Evolutionary conservation across 805 yeast species (phyloP), one percentile per base, ranked within the genome.

Genomic region (Zygoascus ofunaensis): DNA sequence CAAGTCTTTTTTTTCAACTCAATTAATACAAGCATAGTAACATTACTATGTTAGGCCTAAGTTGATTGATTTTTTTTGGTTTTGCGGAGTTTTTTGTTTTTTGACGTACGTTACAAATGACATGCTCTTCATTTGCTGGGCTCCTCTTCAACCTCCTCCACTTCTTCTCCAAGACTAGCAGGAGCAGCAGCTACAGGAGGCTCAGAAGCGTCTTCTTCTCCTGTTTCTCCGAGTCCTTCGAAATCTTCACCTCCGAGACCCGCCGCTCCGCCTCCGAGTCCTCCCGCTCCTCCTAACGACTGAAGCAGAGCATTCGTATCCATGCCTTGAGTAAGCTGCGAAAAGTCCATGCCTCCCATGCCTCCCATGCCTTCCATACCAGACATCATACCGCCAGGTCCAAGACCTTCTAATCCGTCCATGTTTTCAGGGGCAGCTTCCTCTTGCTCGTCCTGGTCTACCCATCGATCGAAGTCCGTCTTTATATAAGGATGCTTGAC

Each of bases 401-500:
- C 12, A 26, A 8, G 7, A 50, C 64, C 76, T 20, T 66, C 21
- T 15, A 12, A 14, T 5, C 32, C 41, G 5, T 23, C 8, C 10
- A 32, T 33, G 20, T 20, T 33, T n/a, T 35, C 43, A 14, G 28
- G 32, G 15, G 18, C 73, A 35, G 72, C 81, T 47, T 79, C 89
- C 34, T 86, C 87, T 67, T 90, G 98, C 67, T 90, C 98, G 61
- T 90, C 98, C 70, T 90, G 97, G 61, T 90, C 98, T 34, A 85
- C 95, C 98, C 98, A 90, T 65, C 81, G 85, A 69, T 89, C 95
- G 60, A 90, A 90, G 61, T 90, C 97, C 12, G 98, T 90, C 71
- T 85, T 84, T 61, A 90, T 76, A 65, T 76, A 85, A 52, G 80
- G 86, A 49, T 73, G 76, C 62, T 80, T 87, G 58, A 75, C 72